Conservation (phyloP, 768 basidiomycete genomes). For the Collybia mongolica region DNA sequence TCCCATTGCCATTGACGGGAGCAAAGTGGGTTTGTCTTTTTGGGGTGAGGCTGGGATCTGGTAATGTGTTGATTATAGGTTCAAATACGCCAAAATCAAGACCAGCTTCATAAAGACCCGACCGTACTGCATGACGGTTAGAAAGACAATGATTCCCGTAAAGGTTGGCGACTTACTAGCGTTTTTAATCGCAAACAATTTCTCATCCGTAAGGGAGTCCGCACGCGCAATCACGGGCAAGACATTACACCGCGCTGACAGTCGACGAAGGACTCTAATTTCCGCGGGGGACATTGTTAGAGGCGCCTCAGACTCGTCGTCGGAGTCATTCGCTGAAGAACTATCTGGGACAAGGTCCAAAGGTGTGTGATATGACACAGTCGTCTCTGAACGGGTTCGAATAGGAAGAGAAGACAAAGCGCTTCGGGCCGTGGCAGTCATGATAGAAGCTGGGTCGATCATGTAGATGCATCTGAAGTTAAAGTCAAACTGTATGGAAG, state of each 20-base stretch:
- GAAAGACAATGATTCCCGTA: not conserved
- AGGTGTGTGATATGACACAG: constrained; percentile 50
- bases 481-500: constrained; percentile 10
- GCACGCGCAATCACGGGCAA: constrained; percentile 79
- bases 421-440: constrained; percentile 51
- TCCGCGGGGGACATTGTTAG: constrained; percentile 76
- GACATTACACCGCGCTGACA: constrained; percentile 74
- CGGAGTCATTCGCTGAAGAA: constrained; percentile 47
- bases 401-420: constrained; percentile 46
- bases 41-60: constrained; percentile 21
- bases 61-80: constrained; percentile 26
- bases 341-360: constrained; percentile 57
- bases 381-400: constrained; percentile 66
- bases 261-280: constrained; percentile 73
- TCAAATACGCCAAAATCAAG: constrained; percentile 80
- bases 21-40: constrained; percentile 37
- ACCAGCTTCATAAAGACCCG: constrained; percentile 61
- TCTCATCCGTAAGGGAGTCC: constrained; percentile 83
- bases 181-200: constrained; percentile 64
- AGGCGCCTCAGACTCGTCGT: constrained; percentile 45
- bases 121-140: constrained; percentile 42
- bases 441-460: constrained; percentile 75
- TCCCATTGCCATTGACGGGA: constrained; percentile 22
- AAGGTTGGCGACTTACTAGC: constrained; percentile 40
- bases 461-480: constrained; percentile 74